phyloP scores from a whole-genome alignment of 371 early-diverging fungal genomes.

The Conidiobolus incongruus region DNA sequence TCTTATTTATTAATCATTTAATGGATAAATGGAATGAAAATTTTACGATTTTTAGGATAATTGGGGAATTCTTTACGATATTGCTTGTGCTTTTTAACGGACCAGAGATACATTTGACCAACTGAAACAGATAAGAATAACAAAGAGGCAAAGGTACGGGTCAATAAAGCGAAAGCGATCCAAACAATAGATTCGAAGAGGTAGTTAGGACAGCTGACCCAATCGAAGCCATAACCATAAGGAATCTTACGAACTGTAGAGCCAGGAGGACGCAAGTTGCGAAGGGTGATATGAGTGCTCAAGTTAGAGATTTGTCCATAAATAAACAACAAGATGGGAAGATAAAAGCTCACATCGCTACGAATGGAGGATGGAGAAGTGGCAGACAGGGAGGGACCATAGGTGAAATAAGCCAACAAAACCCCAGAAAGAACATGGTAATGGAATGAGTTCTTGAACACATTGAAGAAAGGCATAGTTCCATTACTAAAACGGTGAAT shows the following conservation, averaged over 20 bases:
- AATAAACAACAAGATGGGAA: neutral
- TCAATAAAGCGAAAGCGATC: constrained; percentile 48
- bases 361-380: neutral
- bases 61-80: constrained; percentile 80
- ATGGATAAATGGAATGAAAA: constrained; percentile 71
- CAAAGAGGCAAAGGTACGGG: constrained; percentile 47
- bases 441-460: constrained; percentile 89
- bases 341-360: neutral
- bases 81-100: constrained; percentile 81
- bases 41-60: constrained; percentile 75
- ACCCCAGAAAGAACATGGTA: constrained; percentile 83
- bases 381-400: constrained; percentile 40
- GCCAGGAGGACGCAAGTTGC: constrained; percentile 82
- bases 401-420: constrained; percentile 65
- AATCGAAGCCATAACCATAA: constrained; percentile 76
- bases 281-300: constrained; percentile 61
- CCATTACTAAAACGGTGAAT: constrained; percentile 85
- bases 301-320: constrained; percentile 73
- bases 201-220: constrained; percentile 88
- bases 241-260: constrained; percentile 75
- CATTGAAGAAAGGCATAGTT: constrained; percentile 82
- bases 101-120: constrained; percentile 90
- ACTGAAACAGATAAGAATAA: constrained; percentile 31
- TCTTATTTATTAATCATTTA: too few species aligned
- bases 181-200: constrained; percentile 77